Conservation (phyloP, 2,329 filamentous ascomycete genomes). For the Neofusicoccum laricinum region DNA sequence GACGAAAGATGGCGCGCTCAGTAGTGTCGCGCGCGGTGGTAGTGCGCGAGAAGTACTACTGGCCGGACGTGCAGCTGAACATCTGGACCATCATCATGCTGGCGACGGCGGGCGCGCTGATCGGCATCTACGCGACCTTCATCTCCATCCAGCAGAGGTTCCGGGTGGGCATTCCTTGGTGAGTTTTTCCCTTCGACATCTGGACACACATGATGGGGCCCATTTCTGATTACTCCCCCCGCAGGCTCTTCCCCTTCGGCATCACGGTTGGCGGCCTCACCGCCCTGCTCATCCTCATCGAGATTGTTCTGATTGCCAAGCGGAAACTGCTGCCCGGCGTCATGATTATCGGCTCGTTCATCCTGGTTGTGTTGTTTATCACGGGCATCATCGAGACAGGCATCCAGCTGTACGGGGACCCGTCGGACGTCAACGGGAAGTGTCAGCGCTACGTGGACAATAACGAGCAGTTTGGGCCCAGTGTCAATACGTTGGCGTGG, state of each 20-base stretch:
- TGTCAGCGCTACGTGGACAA: conserved; percentile 57
- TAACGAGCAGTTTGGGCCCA: conserved; percentile 46
- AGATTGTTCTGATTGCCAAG: conserved; percentile 56
- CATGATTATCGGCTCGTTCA: conserved; percentile 59
- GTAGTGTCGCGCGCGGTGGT: conserved; percentile 40
- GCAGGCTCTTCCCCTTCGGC: conserved; percentile 64
- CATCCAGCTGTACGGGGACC: conserved; percentile 58
- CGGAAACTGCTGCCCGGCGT: conserved; percentile 57
- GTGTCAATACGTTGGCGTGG: conserved; percentile 58
- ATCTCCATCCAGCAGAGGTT: conserved; percentile 57
- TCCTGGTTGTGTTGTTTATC: conserved; percentile 60
- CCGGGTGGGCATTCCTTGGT: conserved; percentile 60
- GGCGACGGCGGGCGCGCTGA: conserved; percentile 53
- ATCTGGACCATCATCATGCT: conserved; percentile 64
- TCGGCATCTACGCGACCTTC: conserved; percentile 61
- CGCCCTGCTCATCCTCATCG: conserved; percentile 57
- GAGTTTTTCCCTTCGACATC: conserved; percentile 20
- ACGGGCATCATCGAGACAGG: conserved; percentile 62
- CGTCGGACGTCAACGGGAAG: conserved; percentile 56
- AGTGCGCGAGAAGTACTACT: conserved; percentile 56
- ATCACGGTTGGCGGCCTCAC: conserved; percentile 56
- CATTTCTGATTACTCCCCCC: too few species aligned
- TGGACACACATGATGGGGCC: too few species aligned
- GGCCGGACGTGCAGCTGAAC: conserved; percentile 64
- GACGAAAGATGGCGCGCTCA: conserved; percentile 34